Conservation (phyloP, 192 early-diverging fungal genomes). For the Chytriomyces confervae region DNA sequence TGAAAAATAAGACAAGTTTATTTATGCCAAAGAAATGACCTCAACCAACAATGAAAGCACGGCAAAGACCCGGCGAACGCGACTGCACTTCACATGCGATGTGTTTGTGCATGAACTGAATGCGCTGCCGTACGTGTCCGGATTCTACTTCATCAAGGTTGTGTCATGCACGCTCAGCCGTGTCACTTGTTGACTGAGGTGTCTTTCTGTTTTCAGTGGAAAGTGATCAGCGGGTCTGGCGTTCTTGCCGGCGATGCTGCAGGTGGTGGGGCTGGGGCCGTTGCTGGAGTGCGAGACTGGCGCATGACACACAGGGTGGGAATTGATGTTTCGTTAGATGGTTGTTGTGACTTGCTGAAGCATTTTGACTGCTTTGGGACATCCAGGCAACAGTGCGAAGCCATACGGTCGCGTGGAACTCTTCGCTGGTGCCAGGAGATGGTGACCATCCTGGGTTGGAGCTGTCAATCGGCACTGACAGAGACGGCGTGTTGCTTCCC, state of each 20-base stretch:
- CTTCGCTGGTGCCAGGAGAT: neutral
- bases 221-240: neutral
- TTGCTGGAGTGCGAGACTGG: slow-evolving; percentile 7
- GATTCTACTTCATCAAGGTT: slow-evolving; percentile 77
- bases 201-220: neutral
- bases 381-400: slow-evolving; percentile 38
- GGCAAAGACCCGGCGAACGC: neutral
- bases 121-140: slow-evolving; percentile 81
- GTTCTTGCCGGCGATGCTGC: neutral
- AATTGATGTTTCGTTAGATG: neutral
- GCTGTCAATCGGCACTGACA: slow-evolving; percentile 69
- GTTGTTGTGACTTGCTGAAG: neutral
- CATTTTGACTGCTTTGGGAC: neutral
- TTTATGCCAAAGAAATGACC: neutral
- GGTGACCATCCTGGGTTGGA: slow-evolving; percentile 54
- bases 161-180: neutral
- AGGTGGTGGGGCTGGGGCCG: neutral
- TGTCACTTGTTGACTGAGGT: neutral
- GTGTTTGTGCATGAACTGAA: slow-evolving; percentile 77
- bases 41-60: neutral
- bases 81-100: slow-evolving; percentile 9
- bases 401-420: slow-evolving; percentile 33
- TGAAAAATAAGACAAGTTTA: neutral
- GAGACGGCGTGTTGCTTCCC: slow-evolving; percentile 74
- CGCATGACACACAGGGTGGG: slow-evolving; percentile 13